phyloP scores from a whole-genome alignment of 2,329 filamentous ascomycete species.

The Amesomyces nigricolor region DNA sequence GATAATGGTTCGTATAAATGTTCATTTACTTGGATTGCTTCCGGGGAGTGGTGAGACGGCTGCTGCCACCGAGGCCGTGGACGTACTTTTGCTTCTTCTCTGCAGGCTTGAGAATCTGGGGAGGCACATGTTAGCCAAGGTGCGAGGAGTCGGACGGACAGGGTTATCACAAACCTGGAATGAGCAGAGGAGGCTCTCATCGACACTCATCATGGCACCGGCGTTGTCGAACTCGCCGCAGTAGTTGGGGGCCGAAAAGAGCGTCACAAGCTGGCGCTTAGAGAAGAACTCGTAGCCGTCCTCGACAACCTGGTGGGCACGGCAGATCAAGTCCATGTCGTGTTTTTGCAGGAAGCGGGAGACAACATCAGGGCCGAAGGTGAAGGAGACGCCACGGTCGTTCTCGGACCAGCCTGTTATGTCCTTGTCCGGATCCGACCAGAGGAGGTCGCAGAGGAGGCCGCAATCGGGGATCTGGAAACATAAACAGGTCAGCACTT shows the following conservation, averaged over 20 bases:
- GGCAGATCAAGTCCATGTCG: conserved; percentile 99
- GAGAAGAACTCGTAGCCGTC: conserved; percentile 99
- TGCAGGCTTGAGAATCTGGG: conserved; percentile 93
- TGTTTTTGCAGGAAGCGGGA: conserved; percentile 97
- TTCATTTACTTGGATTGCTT: conserved; percentile 64
- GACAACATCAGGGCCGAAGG: conserved; percentile 94
- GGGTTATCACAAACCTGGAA: conserved; percentile 68
- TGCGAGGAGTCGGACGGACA: neutral
- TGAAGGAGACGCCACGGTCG: conserved; percentile 96
- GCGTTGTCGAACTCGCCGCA: conserved; percentile 99
- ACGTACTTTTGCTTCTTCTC: conserved; percentile 99
- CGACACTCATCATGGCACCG: conserved; percentile 99
- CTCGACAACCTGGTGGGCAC: conserved; percentile 97
- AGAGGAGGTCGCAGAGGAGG: conserved; percentile 92
- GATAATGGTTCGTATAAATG: conserved; percentile 67
- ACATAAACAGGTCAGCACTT: neutral
- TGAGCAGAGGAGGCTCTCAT: conserved; percentile 95
- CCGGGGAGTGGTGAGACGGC: conserved; percentile 60
- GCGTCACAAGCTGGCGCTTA: conserved; percentile 91
- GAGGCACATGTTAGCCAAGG: conserved; percentile 21
- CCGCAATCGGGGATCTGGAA: conserved; percentile 94
- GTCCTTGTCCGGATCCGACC: conserved; percentile 98
- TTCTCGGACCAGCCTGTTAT: conserved; percentile 99
- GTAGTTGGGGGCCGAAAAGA: conserved; percentile 98
- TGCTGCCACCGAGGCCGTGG: conserved; percentile 64